A percentile compares a stretch with the other conserved stretches of the same genome.
These are phyloP conservation scores for Ehretia macrophylla DNA, from an alignment of 257 asterid species.

Conservation along the genomic window DNA sequence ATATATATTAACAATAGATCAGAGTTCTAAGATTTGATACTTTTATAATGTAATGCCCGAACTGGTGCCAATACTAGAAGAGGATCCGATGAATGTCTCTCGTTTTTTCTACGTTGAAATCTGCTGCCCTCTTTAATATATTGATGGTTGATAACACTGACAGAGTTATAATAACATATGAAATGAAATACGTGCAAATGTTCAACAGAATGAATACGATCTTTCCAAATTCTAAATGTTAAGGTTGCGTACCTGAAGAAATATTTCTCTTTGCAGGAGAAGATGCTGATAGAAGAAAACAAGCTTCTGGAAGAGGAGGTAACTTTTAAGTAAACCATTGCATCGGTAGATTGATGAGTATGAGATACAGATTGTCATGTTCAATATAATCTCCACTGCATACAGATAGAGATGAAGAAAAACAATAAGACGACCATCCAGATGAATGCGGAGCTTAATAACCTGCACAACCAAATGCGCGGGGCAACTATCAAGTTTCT, in stretches of 20 bases:
- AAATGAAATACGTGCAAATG: no score
- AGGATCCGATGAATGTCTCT: no score
- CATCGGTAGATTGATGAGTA: neutral
- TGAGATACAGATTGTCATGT: no score
- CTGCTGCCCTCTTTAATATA: no score
- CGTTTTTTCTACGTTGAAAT: no score
- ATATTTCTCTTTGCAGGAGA: constrained; percentile 31
- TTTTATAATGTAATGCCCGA: no score
- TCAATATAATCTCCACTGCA: neutral
- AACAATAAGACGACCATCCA: constrained; percentile 2
- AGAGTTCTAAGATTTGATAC: no score
- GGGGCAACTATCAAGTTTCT: neutral
- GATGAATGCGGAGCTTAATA: neutral
- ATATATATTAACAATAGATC: no score
- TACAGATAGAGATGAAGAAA: constrained; percentile 8
- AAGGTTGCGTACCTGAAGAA: neutral
- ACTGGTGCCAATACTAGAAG: no score
- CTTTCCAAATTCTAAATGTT: neutral
- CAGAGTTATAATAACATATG: no score
- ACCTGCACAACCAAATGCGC: constrained; percentile 1
- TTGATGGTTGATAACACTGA: no score
- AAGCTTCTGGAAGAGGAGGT: constrained; percentile 43
- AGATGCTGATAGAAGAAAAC: constrained; percentile 40
- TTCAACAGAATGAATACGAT: no score
- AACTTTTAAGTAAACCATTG: neutral